These are phyloP conservation scores for Syncephalastrum monosporum DNA, from an alignment of 371 early-diverging fungal species.

Conservation along the genomic window DNA sequence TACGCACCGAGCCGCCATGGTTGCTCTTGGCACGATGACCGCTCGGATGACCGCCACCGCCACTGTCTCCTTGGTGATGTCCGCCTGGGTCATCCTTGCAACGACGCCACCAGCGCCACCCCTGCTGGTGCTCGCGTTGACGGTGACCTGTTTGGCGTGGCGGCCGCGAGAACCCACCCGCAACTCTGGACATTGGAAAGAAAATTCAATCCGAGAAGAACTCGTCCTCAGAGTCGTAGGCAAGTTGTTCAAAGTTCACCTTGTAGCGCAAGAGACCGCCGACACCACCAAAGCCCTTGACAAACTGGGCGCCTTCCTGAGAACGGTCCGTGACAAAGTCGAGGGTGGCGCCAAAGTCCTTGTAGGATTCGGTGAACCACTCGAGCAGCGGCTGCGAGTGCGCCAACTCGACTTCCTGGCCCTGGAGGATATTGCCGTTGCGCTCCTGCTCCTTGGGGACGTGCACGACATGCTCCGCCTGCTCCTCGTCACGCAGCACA, in stretches of 20 bases:
- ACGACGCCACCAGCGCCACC: constrained; percentile 1
- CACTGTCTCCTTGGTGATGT: too few species aligned
- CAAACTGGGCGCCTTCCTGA: constrained; percentile 99
- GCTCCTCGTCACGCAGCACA: constrained; percentile 71
- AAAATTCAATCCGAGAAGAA: constrained; percentile 39
- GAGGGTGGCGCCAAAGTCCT: constrained; percentile 90
- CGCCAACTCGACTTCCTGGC: constrained; percentile 71
- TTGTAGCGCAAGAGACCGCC: constrained; percentile 91
- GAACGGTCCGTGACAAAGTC: constrained; percentile 98
- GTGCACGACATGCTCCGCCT: constrained; percentile 68
- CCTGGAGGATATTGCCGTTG: constrained; percentile 19
- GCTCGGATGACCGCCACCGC: too few species aligned
- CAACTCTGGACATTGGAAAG: constrained; percentile 23
- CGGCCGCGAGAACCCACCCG: constrained; percentile 12
- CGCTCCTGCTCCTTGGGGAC: constrained; percentile 86
- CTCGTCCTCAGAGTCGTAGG: constrained; percentile 45
- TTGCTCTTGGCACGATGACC: too few species aligned
- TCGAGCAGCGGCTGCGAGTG: constrained; percentile 89
- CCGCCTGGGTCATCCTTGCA: background rate
- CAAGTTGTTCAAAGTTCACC: constrained; percentile 64
- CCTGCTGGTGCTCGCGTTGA: constrained; percentile 1
- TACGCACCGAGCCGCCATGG: too few species aligned
- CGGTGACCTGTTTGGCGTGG: too few species aligned
- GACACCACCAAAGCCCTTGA: constrained; percentile 99
- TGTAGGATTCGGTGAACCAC: constrained; percentile 99